Evolutionary conservation across 352 stramenopile genomes (phyloP).

Genomic region (Pythium apleroticum): DNA sequence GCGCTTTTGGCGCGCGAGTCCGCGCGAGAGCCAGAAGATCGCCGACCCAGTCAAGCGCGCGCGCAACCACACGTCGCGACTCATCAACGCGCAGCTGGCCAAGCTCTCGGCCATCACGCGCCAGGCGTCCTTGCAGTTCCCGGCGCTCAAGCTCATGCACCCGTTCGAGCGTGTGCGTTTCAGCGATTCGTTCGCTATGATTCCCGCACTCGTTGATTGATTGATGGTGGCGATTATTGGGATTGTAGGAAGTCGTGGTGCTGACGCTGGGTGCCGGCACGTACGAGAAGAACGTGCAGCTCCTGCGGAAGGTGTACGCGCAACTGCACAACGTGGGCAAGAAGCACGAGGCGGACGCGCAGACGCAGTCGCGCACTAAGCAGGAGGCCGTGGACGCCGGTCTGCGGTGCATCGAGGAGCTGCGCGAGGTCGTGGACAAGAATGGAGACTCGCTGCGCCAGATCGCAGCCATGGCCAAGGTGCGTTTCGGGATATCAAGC

Average conservation of each 20-base stretch:
- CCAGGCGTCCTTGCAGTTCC: constrained; percentile 71
- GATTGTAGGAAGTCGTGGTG: constrained; percentile 67
- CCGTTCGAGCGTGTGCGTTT: constrained; percentile 73
- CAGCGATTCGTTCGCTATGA: neutral
- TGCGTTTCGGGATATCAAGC: neutral
- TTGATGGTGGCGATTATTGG: neutral
- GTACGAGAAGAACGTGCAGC: constrained; percentile 78
- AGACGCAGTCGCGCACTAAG: constrained; percentile 69
- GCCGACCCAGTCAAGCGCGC: constrained; percentile 75
- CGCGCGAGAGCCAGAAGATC: constrained; percentile 81
- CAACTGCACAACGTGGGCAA: constrained; percentile 77
- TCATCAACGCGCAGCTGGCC: constrained; percentile 77
- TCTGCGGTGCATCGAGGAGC: constrained; percentile 64
- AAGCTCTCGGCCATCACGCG: constrained; percentile 77
- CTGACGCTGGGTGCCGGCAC: constrained; percentile 69
- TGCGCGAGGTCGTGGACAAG: constrained; percentile 26
- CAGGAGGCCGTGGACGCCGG: constrained; percentile 77
- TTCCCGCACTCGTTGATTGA: neutral
- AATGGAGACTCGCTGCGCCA: constrained; percentile 30
- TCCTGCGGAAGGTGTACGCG: constrained; percentile 76
- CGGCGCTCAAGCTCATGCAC: constrained; percentile 73
- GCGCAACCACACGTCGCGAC: constrained; percentile 77
- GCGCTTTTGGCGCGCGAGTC: constrained; percentile 75
- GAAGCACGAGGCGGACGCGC: constrained; percentile 61
- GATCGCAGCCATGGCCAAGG: constrained; percentile 35